Base-by-base conservation (phyloP, 1,139 yeast species). In the Saccharomyces hybrid region DNA sequence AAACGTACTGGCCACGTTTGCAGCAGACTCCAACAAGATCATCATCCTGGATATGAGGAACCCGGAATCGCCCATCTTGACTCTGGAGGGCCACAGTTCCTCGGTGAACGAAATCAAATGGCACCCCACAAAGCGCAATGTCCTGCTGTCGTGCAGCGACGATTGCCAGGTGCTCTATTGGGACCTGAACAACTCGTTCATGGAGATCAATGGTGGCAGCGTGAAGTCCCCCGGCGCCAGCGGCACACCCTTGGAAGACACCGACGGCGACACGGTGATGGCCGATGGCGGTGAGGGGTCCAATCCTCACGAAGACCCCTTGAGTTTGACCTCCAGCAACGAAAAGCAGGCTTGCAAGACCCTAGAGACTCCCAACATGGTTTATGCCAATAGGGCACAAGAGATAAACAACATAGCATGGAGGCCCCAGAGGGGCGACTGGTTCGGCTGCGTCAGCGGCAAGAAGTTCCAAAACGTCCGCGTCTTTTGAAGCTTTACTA, bases 91-190 rank as follows among this genome's bases (percentile, higher is more conserved):
- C 14, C 96, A 91, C 63, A 73, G 75, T 47, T 78, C 78, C 2
- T 75, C 87, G 0, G 80, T 93, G 32, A 91, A 91, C 68, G 78
- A 83, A 60, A 79, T 91, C 19, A 73, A 77, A 54, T 93, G 97
- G 97, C 93, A 91, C 62, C 97, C 98, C 0, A 73, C 80, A 1
- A 78, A 83, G 34, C 72, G 75, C 46, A 83, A 86, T 60, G 72
- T 78, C 49, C 71, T 93, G 34, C 76, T 89, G 16, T 80, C 91
- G 0, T 95, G 95, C 19, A 85, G 88, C 26, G 98, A 93, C 68
- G 98, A 91, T 71, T 88, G 96, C 69, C 96, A 90, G 70, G 88
- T 88, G 0, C 73, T 91, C 42, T 75, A 88, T 14, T 90, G 97
- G 95, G 96, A 93, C 69, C 75, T 89, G 57, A 75, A 72, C 66